Base-by-base conservation (phyloP, 805 yeast genomes). In the Yamadazyma takamatsuzukensis region DNA sequence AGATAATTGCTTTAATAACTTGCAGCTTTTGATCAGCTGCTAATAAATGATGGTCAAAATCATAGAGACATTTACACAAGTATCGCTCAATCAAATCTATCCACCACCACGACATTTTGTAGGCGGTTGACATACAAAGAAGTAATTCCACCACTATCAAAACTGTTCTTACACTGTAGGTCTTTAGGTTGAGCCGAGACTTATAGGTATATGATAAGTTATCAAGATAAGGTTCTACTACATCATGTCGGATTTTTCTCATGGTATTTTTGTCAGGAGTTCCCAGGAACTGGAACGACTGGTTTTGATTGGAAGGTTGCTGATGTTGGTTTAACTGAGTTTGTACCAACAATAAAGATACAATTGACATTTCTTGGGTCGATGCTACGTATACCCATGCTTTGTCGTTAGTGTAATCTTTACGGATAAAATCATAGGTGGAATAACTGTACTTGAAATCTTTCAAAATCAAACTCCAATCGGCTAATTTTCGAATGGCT, bases 391-490 rank as follows among this genome's bases (percentile, higher is more conserved):
- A 78, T 9, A 70, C 61, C 87, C 93, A 86, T 1, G 93, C 86
- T 57, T 80, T 83, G 48, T 83, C 93, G 38, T 75, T 73, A 24
- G 76, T 64, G 44, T 80, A 80, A 52, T 89, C 96, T 48, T 83
- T 81, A 39, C 81, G 80, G 23, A 87, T 69, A 31, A 85, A 54
- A 39, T 90, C 97, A 53, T 90, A 90, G 1, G 87, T 83, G 1
- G 83, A 67, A 49, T 83, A 81, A 3, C 97, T 93, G 37, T 76
- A 78, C 53, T 80, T 80, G 66, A 83, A 90, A 61, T 93, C 96
- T 22, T 88, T 74, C n/a, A 89, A 59, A 78, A 93, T 85, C 48
- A 90, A 78, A 5, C 88, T 78, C 86, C 95, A 86, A 54, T 93
- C 98, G 0, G 95, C 97, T 17, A 90, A 63, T 50, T 83, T 82